A percentile compares a stretch with the other conserved stretches of the same genome.
Conservation (phyloP, 1,284 basidiomycete species). For the Anthracocystis panici-leucophaei region DNA sequence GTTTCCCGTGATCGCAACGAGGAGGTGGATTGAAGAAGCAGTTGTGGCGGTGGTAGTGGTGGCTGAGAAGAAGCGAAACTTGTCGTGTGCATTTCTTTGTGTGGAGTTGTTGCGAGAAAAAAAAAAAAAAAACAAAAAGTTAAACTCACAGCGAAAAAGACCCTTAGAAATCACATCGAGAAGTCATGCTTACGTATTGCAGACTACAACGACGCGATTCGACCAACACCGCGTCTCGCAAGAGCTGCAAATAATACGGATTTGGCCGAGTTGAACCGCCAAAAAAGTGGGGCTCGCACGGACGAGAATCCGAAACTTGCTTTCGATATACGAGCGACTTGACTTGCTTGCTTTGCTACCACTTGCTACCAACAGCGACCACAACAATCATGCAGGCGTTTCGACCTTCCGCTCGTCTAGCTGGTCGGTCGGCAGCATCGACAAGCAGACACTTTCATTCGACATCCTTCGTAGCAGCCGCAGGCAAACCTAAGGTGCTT, state of each 20-base stretch:
- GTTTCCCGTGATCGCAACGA: not conserved
- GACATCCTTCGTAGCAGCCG: not conserved
- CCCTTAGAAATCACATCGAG: conserved; percentile 2
- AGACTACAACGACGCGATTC: not conserved
- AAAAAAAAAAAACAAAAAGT: not conserved
- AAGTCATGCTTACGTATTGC: conserved; percentile 39
- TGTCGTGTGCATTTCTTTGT: not conserved
- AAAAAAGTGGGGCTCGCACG: conserved; percentile 1
- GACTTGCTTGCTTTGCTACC: not conserved
- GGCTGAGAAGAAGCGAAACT: not conserved
- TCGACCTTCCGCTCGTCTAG: conserved; percentile 1
- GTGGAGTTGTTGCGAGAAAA: conserved; percentile 1
- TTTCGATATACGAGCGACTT: not conserved
- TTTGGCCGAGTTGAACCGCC: not conserved
- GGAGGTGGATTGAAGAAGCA: no score
- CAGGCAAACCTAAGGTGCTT: conserved; percentile 51
- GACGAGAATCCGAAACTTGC: not conserved
- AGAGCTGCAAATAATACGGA: no score
- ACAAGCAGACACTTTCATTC: conserved; percentile 17
- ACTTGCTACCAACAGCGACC: not conserved
- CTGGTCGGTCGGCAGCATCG: not conserved
- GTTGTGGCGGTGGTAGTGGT: not conserved
- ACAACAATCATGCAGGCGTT: conserved; percentile 3
- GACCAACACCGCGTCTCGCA: no score
- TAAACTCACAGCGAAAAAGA: conserved; percentile 6